Conservation (phyloP, 2,329 filamentous ascomycete species). For the Sclerotinia nivalis region DNA sequence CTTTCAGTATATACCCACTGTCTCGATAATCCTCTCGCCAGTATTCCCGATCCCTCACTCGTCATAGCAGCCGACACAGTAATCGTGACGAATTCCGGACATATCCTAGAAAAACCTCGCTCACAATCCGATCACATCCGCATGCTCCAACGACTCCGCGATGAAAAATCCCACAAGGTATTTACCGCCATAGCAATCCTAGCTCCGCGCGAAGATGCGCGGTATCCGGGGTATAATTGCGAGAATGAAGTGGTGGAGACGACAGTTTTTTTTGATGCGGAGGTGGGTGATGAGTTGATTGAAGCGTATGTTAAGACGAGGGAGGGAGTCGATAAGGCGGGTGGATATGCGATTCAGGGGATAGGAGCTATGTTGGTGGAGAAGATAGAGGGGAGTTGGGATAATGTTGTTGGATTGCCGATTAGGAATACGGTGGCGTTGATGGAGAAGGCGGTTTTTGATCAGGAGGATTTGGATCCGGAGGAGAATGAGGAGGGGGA, state of each 20-base stretch:
- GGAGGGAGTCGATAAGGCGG: conserved; percentile 94
- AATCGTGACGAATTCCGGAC: conserved; percentile 72
- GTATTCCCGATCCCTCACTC: conserved; percentile 67
- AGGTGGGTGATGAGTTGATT: conserved; percentile 80
- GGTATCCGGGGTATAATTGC: conserved; percentile 82
- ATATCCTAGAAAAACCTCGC: conserved; percentile 87
- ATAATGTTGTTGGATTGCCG: conserved; percentile 93
- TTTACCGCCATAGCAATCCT: conserved; percentile 85
- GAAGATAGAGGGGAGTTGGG: conserved; percentile 82
- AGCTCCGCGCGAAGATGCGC: conserved; percentile 75
- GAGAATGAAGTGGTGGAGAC: conserved; percentile 87
- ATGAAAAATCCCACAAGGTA: conserved; percentile 76
- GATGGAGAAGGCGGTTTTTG: conserved; percentile 84
- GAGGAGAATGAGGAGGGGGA: conserved; percentile 44
- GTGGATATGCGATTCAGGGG: conserved; percentile 92
- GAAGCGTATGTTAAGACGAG: conserved; percentile 77
- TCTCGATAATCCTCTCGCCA: conserved; percentile 44
- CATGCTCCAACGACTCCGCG: conserved; percentile 81
- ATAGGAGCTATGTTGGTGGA: conserved; percentile 84
- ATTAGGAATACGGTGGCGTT: conserved; percentile 74
- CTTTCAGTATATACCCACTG: conserved; percentile 60
- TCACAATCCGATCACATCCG: conserved; percentile 76
- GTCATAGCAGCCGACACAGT: conserved; percentile 92
- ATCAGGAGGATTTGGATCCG: conserved; percentile 62
- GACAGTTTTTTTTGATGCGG: conserved; percentile 78